A percentile compares a stretch with the other conserved stretches of the same genome.
Conservation (phyloP, 208 protist species). For the Trypanosoma scelopori region DNA sequence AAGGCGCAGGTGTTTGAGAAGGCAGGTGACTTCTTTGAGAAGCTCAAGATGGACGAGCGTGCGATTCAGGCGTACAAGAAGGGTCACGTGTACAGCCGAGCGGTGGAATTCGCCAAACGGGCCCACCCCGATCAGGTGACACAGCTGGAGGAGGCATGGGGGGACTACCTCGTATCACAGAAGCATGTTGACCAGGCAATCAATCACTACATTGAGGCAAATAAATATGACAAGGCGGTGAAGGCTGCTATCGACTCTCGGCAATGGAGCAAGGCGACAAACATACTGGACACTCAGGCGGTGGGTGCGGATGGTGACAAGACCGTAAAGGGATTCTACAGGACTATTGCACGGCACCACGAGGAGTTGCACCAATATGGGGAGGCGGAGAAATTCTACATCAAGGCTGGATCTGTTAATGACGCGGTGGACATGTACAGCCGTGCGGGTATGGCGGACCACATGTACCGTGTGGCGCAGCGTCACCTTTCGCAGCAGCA, state of each 20-base stretch:
- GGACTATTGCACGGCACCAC: constrained; percentile 94
- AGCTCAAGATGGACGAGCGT: constrained; percentile 90
- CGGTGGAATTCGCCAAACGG: constrained; percentile 92
- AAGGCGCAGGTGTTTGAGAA: constrained; percentile 94
- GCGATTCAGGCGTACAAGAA: constrained; percentile 95
- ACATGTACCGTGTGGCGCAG: constrained; percentile 94
- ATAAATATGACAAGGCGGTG: constrained; percentile 94
- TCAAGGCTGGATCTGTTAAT: constrained; percentile 82
- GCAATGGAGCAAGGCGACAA: constrained; percentile 94
- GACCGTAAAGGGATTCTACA: constrained; percentile 76
- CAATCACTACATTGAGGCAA: constrained; percentile 97
- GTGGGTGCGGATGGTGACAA: constrained; percentile 47
- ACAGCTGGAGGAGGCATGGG: constrained; percentile 94
- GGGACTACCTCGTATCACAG: constrained; percentile 95
- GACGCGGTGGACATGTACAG: constrained; percentile 97
- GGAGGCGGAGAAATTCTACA: constrained; percentile 94
- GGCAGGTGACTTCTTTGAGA: constrained; percentile 96
- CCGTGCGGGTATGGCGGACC: constrained; percentile 89
- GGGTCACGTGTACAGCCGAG: constrained; percentile 92
- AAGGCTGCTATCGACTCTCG: constrained; percentile 94
- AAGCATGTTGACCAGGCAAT: constrained; percentile 96
- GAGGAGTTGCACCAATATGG: constrained; percentile 89
- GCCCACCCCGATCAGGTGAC: constrained; percentile 79
- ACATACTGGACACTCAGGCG: constrained; percentile 77
- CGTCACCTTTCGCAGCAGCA: constrained; percentile 90